Conservation (phyloP, 139 green algal species). For the Pseudopediastrum boryanum region DNA sequence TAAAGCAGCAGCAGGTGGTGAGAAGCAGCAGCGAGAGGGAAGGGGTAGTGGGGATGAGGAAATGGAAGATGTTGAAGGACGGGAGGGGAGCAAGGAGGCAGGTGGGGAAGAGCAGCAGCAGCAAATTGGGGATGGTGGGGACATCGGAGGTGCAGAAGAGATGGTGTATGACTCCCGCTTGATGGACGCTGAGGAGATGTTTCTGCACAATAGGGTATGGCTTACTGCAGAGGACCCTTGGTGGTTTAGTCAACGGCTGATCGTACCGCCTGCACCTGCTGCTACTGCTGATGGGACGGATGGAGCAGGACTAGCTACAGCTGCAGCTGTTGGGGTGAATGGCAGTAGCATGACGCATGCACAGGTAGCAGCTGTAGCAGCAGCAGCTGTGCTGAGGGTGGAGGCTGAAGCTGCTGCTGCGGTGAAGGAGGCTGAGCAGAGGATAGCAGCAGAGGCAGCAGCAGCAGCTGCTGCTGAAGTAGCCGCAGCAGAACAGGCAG, state of each 20-base stretch:
- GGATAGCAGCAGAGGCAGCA: conserved; percentile 25
- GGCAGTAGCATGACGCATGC: background rate
- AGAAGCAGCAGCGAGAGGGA: background rate
- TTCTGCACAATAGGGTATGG: conserved; percentile 24
- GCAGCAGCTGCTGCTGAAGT: conserved; percentile 10
- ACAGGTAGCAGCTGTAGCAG: conserved; percentile 17
- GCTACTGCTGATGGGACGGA: background rate
- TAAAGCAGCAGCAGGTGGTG: background rate
- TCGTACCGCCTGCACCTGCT: background rate
- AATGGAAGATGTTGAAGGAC: background rate
- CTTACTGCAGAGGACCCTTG: conserved; percentile 18
- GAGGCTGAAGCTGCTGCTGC: too few relatives aligned
- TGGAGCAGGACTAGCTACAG: background rate
- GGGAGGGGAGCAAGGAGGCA: background rate
- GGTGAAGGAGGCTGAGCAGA: too few relatives aligned
- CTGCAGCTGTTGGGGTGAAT: background rate
- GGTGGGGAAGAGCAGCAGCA: background rate
- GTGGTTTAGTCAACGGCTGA: conserved; percentile 25
- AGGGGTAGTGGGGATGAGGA: background rate
- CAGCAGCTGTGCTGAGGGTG: background rate
- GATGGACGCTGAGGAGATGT: conserved; percentile 29
- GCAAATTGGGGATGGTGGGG: too few relatives aligned
- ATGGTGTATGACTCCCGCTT: background rate
- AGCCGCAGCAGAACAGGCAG: background rate
- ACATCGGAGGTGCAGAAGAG: background rate